Percentiles rank a stretch among this genome's conserved stretches.
These are phyloP conservation scores for Globisporangium uncinulatum DNA, from an alignment of 352 stramenopile species.

Conservation along the genomic window DNA sequence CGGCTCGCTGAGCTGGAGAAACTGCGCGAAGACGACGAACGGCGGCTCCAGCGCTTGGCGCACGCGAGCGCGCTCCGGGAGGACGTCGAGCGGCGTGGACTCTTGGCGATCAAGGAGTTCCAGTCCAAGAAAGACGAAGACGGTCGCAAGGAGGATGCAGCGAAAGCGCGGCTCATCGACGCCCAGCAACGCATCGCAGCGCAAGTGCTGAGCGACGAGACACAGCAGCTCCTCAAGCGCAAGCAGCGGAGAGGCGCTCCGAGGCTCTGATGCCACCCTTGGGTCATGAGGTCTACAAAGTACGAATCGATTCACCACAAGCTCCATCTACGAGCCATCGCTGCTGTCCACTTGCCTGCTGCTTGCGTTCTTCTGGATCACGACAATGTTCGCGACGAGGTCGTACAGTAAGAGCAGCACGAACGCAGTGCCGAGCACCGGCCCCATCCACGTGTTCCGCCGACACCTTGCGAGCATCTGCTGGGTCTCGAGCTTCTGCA, in stretches of 20 bases:
- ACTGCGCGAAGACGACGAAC: conserved; percentile 23
- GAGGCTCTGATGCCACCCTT: not conserved
- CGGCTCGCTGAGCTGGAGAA: conserved; percentile 19
- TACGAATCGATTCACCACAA: no score
- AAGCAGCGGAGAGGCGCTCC: conserved; percentile 4
- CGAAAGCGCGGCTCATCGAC: conserved; percentile 18
- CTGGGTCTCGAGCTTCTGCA: conserved; percentile 36
- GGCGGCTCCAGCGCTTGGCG: conserved; percentile 18
- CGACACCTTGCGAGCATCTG: conserved; percentile 29
- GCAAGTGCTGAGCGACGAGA: conserved; percentile 35
- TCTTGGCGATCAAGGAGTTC: conserved; percentile 33
- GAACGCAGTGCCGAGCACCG: conserved; percentile 11
- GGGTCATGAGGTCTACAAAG: no score
- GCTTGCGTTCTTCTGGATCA: conserved; percentile 5
- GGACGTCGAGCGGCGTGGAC: conserved; percentile 29
- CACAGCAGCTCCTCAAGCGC: conserved; percentile 22
- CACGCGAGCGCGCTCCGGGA: conserved; percentile 25
- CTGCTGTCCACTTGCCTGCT: not conserved
- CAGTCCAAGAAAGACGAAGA: conserved; percentile 47
- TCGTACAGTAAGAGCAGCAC: conserved; percentile 22
- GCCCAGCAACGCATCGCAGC: conserved; percentile 26
- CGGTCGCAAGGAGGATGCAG: conserved; percentile 29
- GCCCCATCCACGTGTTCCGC: conserved; percentile 24
- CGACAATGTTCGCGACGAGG: conserved; percentile 26
- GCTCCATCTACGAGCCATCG: not conserved